phyloP scores from a whole-genome alignment of 352 stramenopile genomes.

The Globisporangium megalacanthum region DNA sequence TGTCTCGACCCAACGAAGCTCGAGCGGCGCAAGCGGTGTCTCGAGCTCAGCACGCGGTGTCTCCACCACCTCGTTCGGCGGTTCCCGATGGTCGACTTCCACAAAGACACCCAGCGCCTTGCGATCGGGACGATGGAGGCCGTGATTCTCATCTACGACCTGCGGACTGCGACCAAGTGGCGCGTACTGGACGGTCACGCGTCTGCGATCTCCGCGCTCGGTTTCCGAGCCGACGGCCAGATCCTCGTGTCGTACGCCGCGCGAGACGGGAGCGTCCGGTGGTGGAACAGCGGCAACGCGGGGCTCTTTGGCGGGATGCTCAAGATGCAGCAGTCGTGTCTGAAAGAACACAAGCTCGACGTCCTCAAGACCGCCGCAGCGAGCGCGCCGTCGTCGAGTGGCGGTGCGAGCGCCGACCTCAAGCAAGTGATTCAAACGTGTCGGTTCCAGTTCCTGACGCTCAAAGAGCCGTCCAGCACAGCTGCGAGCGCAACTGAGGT shows the following conservation, averaged over 20 bases:
- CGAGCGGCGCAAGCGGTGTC: conserved; percentile 68
- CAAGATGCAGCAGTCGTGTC: conserved; percentile 85
- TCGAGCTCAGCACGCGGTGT: conserved; percentile 72
- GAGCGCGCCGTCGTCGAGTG: conserved; percentile 44
- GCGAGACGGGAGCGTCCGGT: conserved; percentile 69
- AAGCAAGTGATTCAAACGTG: conserved; percentile 85
- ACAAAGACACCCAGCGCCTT: conserved; percentile 82
- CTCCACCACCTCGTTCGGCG: conserved; percentile 76
- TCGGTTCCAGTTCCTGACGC: conserved; percentile 70
- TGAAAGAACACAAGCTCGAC: conserved; percentile 77
- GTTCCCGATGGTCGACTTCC: conserved; percentile 87
- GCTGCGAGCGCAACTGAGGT: conserved; percentile 6
- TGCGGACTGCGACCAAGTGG: conserved; percentile 86
- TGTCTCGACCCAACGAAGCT: conserved; percentile 83
- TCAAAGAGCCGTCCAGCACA: conserved; percentile 34
- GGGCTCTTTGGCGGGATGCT: conserved; percentile 80
- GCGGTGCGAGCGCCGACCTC: conserved; percentile 53
- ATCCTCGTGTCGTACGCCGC: conserved; percentile 82
- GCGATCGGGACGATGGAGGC: conserved; percentile 84
- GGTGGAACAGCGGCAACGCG: conserved; percentile 81
- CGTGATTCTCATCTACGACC: conserved; percentile 86
- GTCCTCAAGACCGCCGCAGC: conserved; percentile 32
- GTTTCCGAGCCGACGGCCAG: conserved; percentile 66
- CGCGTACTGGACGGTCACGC: conserved; percentile 78
- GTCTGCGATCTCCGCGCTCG: conserved; percentile 61